phyloP scores from a whole-genome alignment of 805 yeast genomes.

The Crinitomyces ghanaensis region DNA sequence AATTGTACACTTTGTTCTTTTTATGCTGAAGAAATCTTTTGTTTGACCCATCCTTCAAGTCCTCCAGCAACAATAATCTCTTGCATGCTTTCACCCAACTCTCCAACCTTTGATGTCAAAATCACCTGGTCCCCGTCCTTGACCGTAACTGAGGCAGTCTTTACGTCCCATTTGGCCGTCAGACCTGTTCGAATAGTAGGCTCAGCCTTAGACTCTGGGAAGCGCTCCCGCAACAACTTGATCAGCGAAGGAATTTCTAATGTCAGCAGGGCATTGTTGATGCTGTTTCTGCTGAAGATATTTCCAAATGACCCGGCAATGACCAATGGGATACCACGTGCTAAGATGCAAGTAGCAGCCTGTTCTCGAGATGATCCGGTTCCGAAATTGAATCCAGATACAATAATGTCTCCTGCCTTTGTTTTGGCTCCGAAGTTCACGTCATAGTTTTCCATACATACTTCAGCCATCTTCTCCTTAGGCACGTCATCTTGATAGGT shows the following conservation, averaged over 20 bases:
- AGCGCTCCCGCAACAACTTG: constrained; percentile 60
- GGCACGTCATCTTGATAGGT: constrained; percentile 97
- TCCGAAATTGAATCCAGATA: constrained; percentile 93
- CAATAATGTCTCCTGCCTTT: constrained; percentile 75
- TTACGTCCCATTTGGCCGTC: constrained; percentile 87
- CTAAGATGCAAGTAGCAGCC: constrained; percentile 96
- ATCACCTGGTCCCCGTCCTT: constrained; percentile 52
- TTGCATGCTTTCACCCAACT: constrained; percentile 87
- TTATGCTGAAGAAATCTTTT: constrained; percentile 20
- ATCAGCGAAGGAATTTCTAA: constrained; percentile 87
- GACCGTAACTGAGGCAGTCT: constrained; percentile 69
- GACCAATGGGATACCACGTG: constrained; percentile 83
- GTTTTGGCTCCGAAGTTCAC: constrained; percentile 75
- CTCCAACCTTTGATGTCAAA: constrained; percentile 83
- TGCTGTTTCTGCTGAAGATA: constrained; percentile 89
- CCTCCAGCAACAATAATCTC: constrained; percentile 97
- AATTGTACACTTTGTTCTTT: background rate
- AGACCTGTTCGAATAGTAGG: constrained; percentile 92
- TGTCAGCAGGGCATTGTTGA: constrained; percentile 90
- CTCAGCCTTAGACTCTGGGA: constrained; percentile 43
- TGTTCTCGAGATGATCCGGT: constrained; percentile 98
- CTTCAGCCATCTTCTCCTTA: constrained; percentile 93
- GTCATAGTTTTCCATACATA: constrained; percentile 98
- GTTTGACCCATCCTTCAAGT: constrained; percentile 93
- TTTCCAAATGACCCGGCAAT: constrained; percentile 97